Evolutionary conservation across 331 rosid species (phyloP).

Genomic region (Cucumis variabilis): DNA sequence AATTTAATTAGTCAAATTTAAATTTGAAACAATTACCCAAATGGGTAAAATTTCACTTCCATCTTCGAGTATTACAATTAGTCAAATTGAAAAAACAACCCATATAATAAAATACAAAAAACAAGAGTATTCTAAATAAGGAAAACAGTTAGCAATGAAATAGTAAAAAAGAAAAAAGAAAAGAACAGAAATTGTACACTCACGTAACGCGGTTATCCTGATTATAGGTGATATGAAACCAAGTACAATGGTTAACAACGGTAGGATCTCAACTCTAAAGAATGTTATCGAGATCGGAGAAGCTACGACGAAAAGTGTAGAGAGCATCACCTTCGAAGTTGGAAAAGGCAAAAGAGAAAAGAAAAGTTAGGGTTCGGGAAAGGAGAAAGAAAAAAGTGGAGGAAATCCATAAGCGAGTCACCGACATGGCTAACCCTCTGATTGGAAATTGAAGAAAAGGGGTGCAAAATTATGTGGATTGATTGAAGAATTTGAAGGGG

Average conservation of each 20-base stretch:
- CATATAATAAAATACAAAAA: background rate
- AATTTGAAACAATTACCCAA: too few species aligned
- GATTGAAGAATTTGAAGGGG: background rate
- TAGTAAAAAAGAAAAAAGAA: background rate
- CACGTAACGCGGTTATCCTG: conserved; percentile 92
- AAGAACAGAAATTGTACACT: conserved; percentile 50
- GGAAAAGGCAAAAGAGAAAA: conserved; percentile 40
- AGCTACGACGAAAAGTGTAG: conserved; percentile 72
- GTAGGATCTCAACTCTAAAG: conserved; percentile 99
- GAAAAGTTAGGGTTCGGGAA: conserved; percentile 34
- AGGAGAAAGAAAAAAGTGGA: conserved; percentile 8
- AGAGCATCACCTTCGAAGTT: conserved; percentile 97
- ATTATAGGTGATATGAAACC: conserved; percentile 98
- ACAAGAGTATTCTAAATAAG: background rate
- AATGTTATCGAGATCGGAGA: conserved; percentile 81
- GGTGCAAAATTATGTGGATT: background rate
- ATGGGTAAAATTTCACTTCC: too few species aligned
- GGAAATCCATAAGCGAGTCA: conserved; percentile 1
- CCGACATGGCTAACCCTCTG: conserved; percentile 43
- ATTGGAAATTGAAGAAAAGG: background rate
- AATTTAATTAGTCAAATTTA: background rate
- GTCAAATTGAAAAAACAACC: too few species aligned
- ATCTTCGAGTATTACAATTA: too few species aligned
- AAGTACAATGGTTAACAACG: conserved; percentile 92
- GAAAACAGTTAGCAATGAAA: background rate